These are phyloP conservation scores for Podosphaera xanthii DNA, from an alignment of 2,329 filamentous ascomycete species.

Conservation along the genomic window DNA sequence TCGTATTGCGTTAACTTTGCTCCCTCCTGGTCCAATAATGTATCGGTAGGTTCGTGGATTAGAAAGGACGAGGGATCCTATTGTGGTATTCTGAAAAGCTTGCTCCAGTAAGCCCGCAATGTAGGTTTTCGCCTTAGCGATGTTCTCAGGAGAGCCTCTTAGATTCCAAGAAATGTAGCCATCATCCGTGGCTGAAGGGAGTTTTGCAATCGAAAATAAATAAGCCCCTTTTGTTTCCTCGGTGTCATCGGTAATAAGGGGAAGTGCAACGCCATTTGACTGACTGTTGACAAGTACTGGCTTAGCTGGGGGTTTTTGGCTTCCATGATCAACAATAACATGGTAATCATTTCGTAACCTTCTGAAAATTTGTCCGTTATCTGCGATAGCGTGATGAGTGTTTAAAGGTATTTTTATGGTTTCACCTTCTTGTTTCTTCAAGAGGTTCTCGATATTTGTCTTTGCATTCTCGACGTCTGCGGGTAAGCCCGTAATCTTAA, in stretches of 20 bases:
- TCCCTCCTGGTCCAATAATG: conserved; percentile 72
- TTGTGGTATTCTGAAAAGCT: conserved; percentile 44
- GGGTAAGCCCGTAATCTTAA: conserved; percentile 66
- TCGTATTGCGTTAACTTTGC: conserved; percentile 79
- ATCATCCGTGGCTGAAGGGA: conserved; percentile 25
- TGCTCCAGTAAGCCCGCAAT: conserved; percentile 53
- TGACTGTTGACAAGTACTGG: conserved; percentile 25
- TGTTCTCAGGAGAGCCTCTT: conserved; percentile 51
- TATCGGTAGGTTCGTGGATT: conserved; percentile 77
- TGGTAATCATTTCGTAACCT: conserved; percentile 65
- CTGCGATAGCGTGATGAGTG: conserved; percentile 64
- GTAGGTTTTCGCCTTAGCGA: conserved; percentile 58
- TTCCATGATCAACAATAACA: conserved; percentile 79
- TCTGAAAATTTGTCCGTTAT: conserved; percentile 86
- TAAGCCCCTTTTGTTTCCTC: conserved; percentile 41
- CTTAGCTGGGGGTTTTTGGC: conserved; percentile 52
- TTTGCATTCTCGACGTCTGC: conserved; percentile 68
- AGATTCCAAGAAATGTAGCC: conserved; percentile 79
- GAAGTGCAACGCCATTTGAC: conserved; percentile 41
- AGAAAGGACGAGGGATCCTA: conserved; percentile 67
- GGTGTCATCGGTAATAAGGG: conserved; percentile 80
- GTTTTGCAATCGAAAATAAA: conserved; percentile 64
- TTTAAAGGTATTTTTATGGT: conserved; percentile 64
- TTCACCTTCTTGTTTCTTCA: conserved; percentile 75
- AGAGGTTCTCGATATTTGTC: conserved; percentile 53